Conservation (phyloP, 257 asterid genomes). For the Nyctanthes arbortristis region DNA sequence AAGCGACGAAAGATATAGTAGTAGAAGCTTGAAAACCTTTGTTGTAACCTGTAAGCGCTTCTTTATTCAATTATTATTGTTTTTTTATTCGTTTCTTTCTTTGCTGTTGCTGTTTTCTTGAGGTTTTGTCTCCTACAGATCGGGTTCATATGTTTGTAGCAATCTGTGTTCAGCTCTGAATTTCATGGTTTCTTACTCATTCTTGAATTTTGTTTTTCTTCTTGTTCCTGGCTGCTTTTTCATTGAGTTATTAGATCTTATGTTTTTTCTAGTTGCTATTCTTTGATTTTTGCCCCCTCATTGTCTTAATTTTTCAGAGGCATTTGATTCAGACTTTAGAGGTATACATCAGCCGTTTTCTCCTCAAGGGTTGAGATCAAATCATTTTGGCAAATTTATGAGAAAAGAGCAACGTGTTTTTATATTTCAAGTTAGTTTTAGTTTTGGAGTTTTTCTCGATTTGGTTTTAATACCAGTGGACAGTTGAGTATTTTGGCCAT, state of each 20-base stretch:
- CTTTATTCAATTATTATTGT: too few relatives aligned
- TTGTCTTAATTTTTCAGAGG: too few relatives aligned
- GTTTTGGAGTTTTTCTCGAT: slow-evolving; percentile 18
- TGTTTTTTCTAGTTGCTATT: too few relatives aligned
- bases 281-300: too few relatives aligned
- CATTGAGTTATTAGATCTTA: too few relatives aligned
- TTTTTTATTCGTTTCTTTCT: background rate
- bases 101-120: too few relatives aligned
- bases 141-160: background rate
- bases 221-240: background rate
- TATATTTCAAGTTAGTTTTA: background rate
- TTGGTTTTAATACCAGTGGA: background rate
- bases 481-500: background rate
- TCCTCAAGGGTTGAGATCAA: slow-evolving; percentile 26
- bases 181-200: background rate
- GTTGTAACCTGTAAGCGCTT: background rate
- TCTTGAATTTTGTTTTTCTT: background rate
- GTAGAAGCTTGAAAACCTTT: background rate
- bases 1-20: background rate
- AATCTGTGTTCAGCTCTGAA: background rate
- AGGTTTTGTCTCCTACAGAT: too few relatives aligned
- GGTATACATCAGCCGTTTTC: too few relatives aligned
- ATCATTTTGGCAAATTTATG: slow-evolving; percentile 17
- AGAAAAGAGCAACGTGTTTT: background rate
- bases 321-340: too few relatives aligned